Evolutionary conservation across 441 rosid species (phyloP), one percentile per base, ranked within the genome.

Genomic region (Flueggea neowawraea): DNA sequence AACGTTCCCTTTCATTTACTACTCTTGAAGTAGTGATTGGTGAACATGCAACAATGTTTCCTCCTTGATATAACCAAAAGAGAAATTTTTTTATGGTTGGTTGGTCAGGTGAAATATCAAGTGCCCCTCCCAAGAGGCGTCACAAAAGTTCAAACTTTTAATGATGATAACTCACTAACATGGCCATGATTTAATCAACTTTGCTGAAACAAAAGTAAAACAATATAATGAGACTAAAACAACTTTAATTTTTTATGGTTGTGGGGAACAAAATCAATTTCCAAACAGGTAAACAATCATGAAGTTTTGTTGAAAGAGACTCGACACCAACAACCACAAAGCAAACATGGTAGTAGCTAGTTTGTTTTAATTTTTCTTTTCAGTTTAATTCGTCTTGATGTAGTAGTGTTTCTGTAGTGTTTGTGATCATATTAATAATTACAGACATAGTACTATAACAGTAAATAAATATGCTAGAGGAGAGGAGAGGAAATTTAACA

Each of bases 241-340:
- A 66, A 58, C 82, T 80, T 84, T 83, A 62, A 69, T 59, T 31
- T 52, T 73, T 70, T 50, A 55, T 76, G 70, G 77, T 79, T 84
- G 90, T 75, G 93, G 93, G 90, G 84, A 83, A 63, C 91, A 86
- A 82, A 82, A 91, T 87, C 91, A 80, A 84, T 86, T 80, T 77
- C 86, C 80, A 71, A 85, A 85, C 89, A 74, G 82, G 78, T 77
- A 68, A 86, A 82, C 81, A 69, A 91, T 91, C 74, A 86, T 87
- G 71, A 69, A 82, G 63, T 80, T 74, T 60, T 14, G 12, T 75
- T 80, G 89, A 90, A 57, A 62, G 57, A 63, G 89, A 84, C 83
- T 67, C 67, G 55, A 62, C 86, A 78, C 77, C 87, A 74, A 54
- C 72, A 69, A 52, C 69, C 73, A 75, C 66, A 62, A 65, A 32